A percentile compares a stretch with the other conserved stretches of the same genome.
Evolutionary conservation across 2,329 filamentous ascomycete species (phyloP).

Genomic region (Monosporascus sp.): DNA sequence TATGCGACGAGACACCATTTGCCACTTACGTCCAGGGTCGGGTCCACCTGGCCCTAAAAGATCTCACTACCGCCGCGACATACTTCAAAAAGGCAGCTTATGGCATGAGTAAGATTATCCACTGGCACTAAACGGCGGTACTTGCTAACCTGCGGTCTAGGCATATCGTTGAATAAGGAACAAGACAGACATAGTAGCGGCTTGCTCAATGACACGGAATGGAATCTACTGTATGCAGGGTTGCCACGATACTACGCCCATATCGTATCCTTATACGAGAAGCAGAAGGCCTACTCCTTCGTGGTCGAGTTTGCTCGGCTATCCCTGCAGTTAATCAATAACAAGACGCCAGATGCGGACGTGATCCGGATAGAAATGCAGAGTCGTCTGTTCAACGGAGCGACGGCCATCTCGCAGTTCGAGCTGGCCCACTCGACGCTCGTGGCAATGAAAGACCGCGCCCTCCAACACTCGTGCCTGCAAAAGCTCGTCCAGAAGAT

Average conservation of each 20-base stretch:
- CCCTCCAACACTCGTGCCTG: slow-evolving; percentile 68
- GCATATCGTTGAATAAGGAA: slow-evolving; percentile 37
- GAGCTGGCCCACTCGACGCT: slow-evolving; percentile 78
- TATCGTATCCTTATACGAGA: slow-evolving; percentile 76
- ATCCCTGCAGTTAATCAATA: slow-evolving; percentile 59
- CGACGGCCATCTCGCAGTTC: slow-evolving; percentile 73
- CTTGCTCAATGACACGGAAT: slow-evolving; percentile 72
- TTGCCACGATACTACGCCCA: slow-evolving; percentile 83
- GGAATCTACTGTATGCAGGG: slow-evolving; percentile 63
- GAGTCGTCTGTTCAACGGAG: slow-evolving; percentile 76
- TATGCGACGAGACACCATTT: slow-evolving; percentile 54
- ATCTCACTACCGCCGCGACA: slow-evolving; percentile 66
- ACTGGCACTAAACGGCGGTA: background rate
- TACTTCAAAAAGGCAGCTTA: slow-evolving; percentile 81
- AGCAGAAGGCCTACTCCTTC: slow-evolving; percentile 68
- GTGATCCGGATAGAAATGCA: slow-evolving; percentile 65
- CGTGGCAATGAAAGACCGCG: slow-evolving; percentile 63
- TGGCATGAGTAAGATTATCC: slow-evolving; percentile 62
- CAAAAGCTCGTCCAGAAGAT: slow-evolving; percentile 64
- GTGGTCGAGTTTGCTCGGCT: slow-evolving; percentile 79
- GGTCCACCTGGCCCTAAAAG: slow-evolving; percentile 66
- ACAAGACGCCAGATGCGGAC: slow-evolving; percentile 26
- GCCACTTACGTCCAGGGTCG: slow-evolving; percentile 81
- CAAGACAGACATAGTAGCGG: slow-evolving; percentile 53
- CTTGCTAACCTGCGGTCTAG: slow-evolving; percentile 30